Base-by-base conservation (phyloP, 768 basidiomycete genomes). In the Termitomyces sp. region DNA sequence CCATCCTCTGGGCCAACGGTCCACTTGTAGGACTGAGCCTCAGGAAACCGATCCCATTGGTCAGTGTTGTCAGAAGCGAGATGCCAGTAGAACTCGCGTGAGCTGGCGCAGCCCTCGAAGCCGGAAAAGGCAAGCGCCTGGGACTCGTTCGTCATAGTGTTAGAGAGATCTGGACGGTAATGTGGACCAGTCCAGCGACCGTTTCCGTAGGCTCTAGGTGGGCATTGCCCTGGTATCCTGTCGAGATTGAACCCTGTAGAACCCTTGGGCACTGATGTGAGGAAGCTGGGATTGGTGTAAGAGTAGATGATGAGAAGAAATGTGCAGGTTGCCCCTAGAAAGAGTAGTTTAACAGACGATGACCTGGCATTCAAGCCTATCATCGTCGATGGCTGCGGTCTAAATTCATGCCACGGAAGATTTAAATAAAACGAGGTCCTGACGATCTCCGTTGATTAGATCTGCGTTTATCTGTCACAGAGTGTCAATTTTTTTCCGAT, bases 71-170 rank as follows among this genome's bases (percentile, higher is more conserved):
- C 84, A 0, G 79, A 67, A 8, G 76, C 85, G 26, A 88, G 72
- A 67, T 88, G 87, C 87, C 86, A 88, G 57, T 71, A 72, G 61
- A 78, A 80, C 68, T 88, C 86, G 53, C 85, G 75, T 55, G 80
- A 79, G 62, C 81, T 82, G 20, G 87, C 86, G 61, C 86, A 88
- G 32, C 84, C 84, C 55, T 79, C 71, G 36, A 86, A 79, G 6
- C 85, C 85, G n/a, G 81, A 75, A 62, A 86, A 81, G 4, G 59
- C 66, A 45, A 84, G 68, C 7, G 76, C 79, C 58, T 87, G 80
- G 32, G 77, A 72, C 12, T 66, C 64, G 20, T 63, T 53, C 3
- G 72, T 71, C 70, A 83, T 76, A 43, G 59, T 60, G n/a, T n/a
- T n/a, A n/a, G 64, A 55, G 6, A 70, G 53, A 34, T 71, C 71